Evolutionary conservation across 257 asterid genomes (phyloP).

Genomic region (Coffea eugenioides): DNA sequence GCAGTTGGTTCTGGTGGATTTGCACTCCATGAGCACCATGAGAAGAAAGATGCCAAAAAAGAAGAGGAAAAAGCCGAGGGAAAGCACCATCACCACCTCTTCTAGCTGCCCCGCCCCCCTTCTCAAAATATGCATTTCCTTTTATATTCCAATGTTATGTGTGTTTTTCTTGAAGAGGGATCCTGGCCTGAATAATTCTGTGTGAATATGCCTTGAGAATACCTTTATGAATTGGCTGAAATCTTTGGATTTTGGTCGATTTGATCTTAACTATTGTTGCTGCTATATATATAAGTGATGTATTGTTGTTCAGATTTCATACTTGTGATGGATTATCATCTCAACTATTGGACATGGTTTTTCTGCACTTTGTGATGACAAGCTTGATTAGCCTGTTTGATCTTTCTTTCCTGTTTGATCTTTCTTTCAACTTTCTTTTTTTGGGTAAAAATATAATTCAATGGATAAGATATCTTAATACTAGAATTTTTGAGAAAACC

Average conservation of each 20-base stretch:
- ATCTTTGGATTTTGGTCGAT: not conserved
- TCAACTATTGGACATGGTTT: not conserved
- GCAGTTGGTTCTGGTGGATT: constrained; percentile 67
- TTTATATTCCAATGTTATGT: not conserved
- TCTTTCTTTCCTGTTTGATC: not conserved
- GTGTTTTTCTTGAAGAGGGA: not conserved
- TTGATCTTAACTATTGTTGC: not conserved
- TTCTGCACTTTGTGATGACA: not conserved
- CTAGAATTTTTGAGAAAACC: not conserved
- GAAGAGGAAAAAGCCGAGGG: constrained; percentile 54
- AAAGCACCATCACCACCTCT: constrained; percentile 22
- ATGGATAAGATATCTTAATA: not conserved
- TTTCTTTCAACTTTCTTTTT: too few relatives aligned
- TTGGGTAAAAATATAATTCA: too few relatives aligned
- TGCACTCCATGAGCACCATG: constrained; percentile 71
- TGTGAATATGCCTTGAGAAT: not conserved
- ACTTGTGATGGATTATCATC: not conserved
- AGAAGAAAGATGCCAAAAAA: constrained; percentile 56
- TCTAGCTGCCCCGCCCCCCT: not conserved
- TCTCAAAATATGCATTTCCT: not conserved
- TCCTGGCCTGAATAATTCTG: not conserved
- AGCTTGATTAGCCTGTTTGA: not conserved
- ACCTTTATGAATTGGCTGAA: not conserved
- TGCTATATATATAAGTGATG: not conserved
- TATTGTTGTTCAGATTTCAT: not conserved